Percentiles rank a stretch among this genome's conserved stretches.
Conservation (phyloP, 306 rosid species). For the Lotus japonicus region DNA sequence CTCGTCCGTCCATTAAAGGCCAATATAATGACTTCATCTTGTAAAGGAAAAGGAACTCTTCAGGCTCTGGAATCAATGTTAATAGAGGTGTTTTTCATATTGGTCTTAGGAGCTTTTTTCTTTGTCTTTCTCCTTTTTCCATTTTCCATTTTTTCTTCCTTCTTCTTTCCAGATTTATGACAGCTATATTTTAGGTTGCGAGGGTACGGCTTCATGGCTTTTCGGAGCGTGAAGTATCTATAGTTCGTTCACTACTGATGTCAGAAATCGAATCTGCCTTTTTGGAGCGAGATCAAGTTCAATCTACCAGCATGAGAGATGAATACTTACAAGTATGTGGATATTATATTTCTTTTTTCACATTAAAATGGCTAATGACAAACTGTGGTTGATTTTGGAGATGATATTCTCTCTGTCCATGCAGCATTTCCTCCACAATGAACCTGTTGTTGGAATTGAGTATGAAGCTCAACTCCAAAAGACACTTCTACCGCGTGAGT, state of each 20-base stretch:
- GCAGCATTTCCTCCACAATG: conserved; percentile 88
- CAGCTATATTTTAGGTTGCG: conserved; percentile 58
- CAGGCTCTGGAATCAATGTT: conserved; percentile 86
- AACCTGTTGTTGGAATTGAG: conserved; percentile 88
- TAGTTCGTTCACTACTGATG: conserved; percentile 73
- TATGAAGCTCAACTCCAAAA: conserved; percentile 97
- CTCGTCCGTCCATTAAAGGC: conserved; percentile 85
- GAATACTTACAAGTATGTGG: conserved; percentile 80
- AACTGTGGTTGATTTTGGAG: not conserved
- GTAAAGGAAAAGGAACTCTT: conserved; percentile 78
- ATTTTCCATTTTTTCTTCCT: not conserved
- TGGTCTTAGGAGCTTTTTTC: not conserved
- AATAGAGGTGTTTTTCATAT: conserved; percentile 55
- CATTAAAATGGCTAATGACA: conserved; percentile 6
- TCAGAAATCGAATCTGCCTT: conserved; percentile 97
- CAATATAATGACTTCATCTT: conserved; percentile 76
- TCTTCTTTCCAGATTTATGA: conserved; percentile 20
- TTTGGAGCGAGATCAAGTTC: conserved; percentile 98
- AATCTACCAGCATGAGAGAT: conserved; percentile 79
- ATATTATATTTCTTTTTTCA: conserved; percentile 3
- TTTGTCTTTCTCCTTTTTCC: not conserved
- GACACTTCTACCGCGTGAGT: conserved; percentile 91
- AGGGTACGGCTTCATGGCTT: conserved; percentile 85
- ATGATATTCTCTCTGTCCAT: conserved; percentile 23
- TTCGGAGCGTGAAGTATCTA: conserved; percentile 80